Evolutionary conservation across 1,139 yeast species (phyloP).

Genomic region (Candida mesenterica): DNA sequence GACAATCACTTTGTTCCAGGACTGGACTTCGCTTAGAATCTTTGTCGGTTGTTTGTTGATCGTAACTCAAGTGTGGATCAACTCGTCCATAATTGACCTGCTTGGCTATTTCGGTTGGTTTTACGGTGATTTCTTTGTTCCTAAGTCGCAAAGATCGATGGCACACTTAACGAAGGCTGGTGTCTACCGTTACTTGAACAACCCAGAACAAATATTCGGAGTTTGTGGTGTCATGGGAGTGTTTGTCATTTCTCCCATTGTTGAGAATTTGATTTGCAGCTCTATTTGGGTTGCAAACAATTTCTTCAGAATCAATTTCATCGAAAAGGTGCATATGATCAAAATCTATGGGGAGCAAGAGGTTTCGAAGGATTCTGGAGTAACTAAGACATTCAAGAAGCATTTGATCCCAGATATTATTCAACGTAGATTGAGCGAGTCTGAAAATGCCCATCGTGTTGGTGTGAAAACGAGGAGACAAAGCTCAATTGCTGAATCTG

Average conservation of each 20-base stretch:
- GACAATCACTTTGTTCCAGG: conserved; percentile 25
- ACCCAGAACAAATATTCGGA: conserved; percentile 82
- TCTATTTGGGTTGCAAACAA: conserved; percentile 68
- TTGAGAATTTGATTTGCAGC: conserved; percentile 56
- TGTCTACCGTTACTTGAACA: conserved; percentile 78
- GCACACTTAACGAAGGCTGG: conserved; percentile 71
- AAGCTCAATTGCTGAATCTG: conserved; percentile 35
- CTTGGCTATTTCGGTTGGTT: conserved; percentile 90
- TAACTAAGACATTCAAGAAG: conserved; percentile 62
- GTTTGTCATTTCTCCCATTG: conserved; percentile 60
- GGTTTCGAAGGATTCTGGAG: conserved; percentile 60
- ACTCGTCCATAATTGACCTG: conserved; percentile 66
- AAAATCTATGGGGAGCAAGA: conserved; percentile 70
- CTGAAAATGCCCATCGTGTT: conserved; percentile 10
- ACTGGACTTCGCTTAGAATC: conserved; percentile 55
- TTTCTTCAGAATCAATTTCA: conserved; percentile 65
- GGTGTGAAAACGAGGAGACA: conserved; percentile 19
- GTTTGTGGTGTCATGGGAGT: conserved; percentile 85
- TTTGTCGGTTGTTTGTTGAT: conserved; percentile 57
- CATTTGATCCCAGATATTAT: conserved; percentile 45
- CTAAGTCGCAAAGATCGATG: conserved; percentile 40
- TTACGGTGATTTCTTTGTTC: conserved; percentile 82
- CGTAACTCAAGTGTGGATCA: conserved; percentile 69
- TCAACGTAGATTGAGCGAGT: conserved; percentile 31
- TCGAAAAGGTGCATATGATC: conserved; percentile 80